A percentile compares a stretch with the other conserved stretches of the same genome.
phyloP scores from a whole-genome alignment of 2,329 filamentous ascomycete genomes.

The Cladorrhinum sp. region DNA sequence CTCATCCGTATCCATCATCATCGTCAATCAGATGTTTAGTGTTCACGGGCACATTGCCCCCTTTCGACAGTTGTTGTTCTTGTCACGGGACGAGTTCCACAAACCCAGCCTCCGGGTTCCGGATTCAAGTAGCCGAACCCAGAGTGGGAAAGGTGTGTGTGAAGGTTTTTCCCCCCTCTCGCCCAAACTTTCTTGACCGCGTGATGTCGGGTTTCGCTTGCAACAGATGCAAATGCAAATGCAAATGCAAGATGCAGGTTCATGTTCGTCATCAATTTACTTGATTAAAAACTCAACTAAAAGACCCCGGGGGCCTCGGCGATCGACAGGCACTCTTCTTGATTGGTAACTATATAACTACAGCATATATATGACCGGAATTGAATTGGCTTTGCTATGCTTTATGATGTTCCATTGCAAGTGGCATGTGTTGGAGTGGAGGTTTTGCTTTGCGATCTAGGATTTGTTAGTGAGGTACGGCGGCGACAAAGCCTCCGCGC shows the following conservation, averaged over 20 bases:
- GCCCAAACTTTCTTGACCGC: background rate
- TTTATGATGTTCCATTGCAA: background rate
- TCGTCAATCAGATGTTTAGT: background rate
- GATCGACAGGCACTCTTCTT: background rate
- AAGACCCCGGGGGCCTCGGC: background rate
- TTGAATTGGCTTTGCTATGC: slow-evolving; percentile 3
- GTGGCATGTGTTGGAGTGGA: slow-evolving; percentile 1
- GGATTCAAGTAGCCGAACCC: background rate
- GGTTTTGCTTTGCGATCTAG: background rate
- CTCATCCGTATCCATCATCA: background rate
- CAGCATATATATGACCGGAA: background rate
- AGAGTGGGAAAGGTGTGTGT: background rate
- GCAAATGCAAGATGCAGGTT: too few species aligned
- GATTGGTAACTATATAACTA: background rate
- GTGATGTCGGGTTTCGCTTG: background rate
- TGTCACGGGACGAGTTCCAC: background rate
- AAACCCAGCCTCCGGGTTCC: background rate
- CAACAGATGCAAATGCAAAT: too few species aligned
- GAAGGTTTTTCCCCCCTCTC: background rate
- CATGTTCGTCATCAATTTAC: background rate
- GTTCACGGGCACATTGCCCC: too few species aligned
- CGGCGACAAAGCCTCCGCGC: background rate
- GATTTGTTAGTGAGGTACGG: background rate
- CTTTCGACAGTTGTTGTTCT: too few species aligned
- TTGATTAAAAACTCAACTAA: background rate